These are phyloP conservation scores for Colletotrichum plurivorum DNA, from an alignment of 2,329 filamentous ascomycete species.

Conservation along the genomic window DNA sequence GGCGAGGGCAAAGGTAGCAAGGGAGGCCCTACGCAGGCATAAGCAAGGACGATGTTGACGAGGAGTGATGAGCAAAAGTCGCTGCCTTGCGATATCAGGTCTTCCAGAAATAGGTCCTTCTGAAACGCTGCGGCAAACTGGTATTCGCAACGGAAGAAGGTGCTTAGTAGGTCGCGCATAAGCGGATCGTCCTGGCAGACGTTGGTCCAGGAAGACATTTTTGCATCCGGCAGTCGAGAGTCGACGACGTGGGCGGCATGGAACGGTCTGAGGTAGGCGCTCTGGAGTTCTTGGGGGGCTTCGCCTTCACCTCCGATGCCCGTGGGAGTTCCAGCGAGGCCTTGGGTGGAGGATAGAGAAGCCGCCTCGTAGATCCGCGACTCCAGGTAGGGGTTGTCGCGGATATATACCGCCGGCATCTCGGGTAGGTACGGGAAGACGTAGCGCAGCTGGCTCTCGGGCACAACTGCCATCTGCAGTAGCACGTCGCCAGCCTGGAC, in stretches of 20 bases:
- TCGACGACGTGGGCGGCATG: slow-evolving; percentile 53
- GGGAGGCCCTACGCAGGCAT: slow-evolving; percentile 46
- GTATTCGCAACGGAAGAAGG: slow-evolving; percentile 44
- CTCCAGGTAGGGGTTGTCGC: slow-evolving; percentile 46
- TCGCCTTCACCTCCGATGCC: neutral
- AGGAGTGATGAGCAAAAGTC: slow-evolving; percentile 46
- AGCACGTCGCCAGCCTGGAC: slow-evolving; percentile 53
- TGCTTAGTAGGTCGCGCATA: slow-evolving; percentile 43
- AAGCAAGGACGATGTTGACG: slow-evolving; percentile 47
- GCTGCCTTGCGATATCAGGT: slow-evolving; percentile 41
- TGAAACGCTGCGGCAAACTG: slow-evolving; percentile 43
- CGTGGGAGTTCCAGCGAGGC: neutral
- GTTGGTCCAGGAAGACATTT: slow-evolving; percentile 46
- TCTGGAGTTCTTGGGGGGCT: slow-evolving; percentile 12
- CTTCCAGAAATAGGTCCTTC: slow-evolving; percentile 47
- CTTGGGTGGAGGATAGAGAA: neutral
- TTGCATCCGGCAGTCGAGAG: slow-evolving; percentile 47
- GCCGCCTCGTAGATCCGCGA: slow-evolving; percentile 47
- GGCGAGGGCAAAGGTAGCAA: slow-evolving; percentile 20
- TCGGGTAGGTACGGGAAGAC: slow-evolving; percentile 53
- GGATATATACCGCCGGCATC: slow-evolving; percentile 44
- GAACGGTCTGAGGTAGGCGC: slow-evolving; percentile 53
- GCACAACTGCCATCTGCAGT: slow-evolving; percentile 53
- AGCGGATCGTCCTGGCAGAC: slow-evolving; percentile 46
- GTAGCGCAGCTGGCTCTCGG: slow-evolving; percentile 55